A percentile compares a stretch with the other conserved stretches of the same genome.
Conservation (phyloP, 2,329 filamentous ascomycete species). For the Ceratocystis ficicola region DNA sequence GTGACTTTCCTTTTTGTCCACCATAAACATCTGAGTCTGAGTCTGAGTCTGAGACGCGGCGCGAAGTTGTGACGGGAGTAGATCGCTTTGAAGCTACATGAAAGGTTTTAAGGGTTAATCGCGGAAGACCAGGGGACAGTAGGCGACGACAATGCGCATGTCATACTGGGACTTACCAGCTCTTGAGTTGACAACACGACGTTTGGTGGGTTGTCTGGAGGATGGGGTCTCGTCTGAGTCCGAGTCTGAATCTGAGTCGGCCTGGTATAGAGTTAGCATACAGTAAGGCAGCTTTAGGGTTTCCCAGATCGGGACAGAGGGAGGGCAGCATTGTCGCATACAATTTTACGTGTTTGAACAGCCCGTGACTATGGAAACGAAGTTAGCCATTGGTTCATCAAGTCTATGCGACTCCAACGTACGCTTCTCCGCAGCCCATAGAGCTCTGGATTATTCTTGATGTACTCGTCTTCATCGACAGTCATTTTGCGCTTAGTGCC, state of each 20-base stretch:
- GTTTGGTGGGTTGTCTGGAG: slow-evolving; percentile 51
- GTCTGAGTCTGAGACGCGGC: slow-evolving; percentile 49
- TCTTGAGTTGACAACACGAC: slow-evolving; percentile 53
- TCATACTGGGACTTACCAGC: slow-evolving; percentile 40
- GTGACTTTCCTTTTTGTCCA: slow-evolving; percentile 55
- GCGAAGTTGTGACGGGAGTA: slow-evolving; percentile 35
- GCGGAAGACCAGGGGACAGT: slow-evolving; percentile 19
- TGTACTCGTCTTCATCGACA: slow-evolving; percentile 66
- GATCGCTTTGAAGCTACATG: slow-evolving; percentile 46
- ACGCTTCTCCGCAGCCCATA: slow-evolving; percentile 92
- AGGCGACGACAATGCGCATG: slow-evolving; percentile 10
- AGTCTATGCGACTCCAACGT: slow-evolving; percentile 31
- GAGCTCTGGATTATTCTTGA: slow-evolving; percentile 81
- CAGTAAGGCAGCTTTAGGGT: slow-evolving; percentile 1
- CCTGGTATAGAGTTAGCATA: slow-evolving; percentile 28
- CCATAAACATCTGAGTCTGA: slow-evolving; percentile 71
- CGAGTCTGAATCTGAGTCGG: slow-evolving; percentile 40
- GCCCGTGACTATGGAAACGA: slow-evolving; percentile 39
- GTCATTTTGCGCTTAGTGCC: slow-evolving; percentile 60
- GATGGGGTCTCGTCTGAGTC: slow-evolving; percentile 55
- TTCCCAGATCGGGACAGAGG: neutral
- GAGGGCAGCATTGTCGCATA: slow-evolving; percentile 27
- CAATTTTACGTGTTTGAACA: slow-evolving; percentile 45
- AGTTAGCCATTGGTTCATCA: slow-evolving; percentile 13
- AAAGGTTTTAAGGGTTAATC: slow-evolving; percentile 18